phyloP scores from a whole-genome alignment of 2,329 filamentous ascomycete species.

The Annulohypoxylon truncatum region DNA sequence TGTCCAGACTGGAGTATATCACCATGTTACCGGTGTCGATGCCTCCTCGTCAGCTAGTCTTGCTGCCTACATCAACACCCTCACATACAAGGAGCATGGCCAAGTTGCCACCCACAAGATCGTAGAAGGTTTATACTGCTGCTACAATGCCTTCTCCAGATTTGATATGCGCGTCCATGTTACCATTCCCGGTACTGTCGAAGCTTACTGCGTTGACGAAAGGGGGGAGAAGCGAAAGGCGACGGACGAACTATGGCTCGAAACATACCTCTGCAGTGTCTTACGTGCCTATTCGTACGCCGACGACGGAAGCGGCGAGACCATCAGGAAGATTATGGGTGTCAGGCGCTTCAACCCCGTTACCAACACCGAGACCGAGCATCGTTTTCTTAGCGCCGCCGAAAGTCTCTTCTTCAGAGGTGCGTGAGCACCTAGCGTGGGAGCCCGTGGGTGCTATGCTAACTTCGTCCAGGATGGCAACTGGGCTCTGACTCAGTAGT shows the following conservation, averaged over 20 bases:
- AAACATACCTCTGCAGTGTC: constrained; percentile 96
- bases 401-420: constrained; percentile 96
- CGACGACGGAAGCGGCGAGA: constrained; percentile 92
- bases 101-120: constrained; percentile 84
- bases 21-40: constrained; percentile 97
- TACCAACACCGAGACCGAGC: constrained; percentile 97
- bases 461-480: constrained; percentile 79
- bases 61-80: constrained; percentile 97
- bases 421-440: constrained; percentile 50
- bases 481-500: constrained; percentile 96
- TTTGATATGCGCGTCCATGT: constrained; percentile 99
- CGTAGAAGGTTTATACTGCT: constrained; percentile 94
- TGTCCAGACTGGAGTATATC: constrained; percentile 87
- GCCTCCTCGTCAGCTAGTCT: constrained; percentile 97
- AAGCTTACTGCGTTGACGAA: constrained; percentile 98
- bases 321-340: constrained; percentile 97
- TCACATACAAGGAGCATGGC: constrained; percentile 89
- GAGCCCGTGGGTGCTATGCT: neutral
- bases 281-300: constrained; percentile 96
- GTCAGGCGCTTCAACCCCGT: constrained; percentile 97
- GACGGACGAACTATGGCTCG: constrained; percentile 94
- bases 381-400: constrained; percentile 93
- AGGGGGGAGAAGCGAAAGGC: constrained; percentile 93
- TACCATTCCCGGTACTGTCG: constrained; percentile 93
- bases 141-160: constrained; percentile 99